Evolutionary conservation across 2,329 filamentous ascomycete species (phyloP).

Genomic region (Cladophialophora psammophila): DNA sequence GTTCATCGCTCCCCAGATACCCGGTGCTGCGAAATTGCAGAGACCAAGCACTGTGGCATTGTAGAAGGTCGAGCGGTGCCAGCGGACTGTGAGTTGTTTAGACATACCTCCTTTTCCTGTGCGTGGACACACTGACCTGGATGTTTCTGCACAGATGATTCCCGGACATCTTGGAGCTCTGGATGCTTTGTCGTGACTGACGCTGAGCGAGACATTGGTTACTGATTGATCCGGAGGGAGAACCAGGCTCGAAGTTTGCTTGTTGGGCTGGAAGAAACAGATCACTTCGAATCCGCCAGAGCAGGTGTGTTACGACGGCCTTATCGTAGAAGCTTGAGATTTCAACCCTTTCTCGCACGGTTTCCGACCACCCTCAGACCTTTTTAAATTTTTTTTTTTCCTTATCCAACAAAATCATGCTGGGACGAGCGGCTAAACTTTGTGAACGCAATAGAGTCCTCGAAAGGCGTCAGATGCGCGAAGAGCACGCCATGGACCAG

Average conservation of each 20-base stretch:
- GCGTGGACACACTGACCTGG: conserved; percentile 5
- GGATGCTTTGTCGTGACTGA: conserved; percentile 14
- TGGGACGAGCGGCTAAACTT: background rate
- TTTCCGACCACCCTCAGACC: background rate
- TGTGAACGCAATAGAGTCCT: background rate
- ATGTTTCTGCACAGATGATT: conserved; percentile 15
- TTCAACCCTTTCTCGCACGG: background rate
- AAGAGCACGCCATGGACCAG: conserved; percentile 16
- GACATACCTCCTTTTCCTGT: background rate
- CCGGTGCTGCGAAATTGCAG: conserved; percentile 59
- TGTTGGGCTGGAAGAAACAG: background rate
- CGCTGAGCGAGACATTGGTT: conserved; percentile 11
- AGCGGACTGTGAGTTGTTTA: conserved; percentile 45
- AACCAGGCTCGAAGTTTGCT: background rate
- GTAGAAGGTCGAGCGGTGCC: conserved; percentile 75
- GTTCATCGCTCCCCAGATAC: conserved; percentile 59
- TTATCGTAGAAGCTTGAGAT: conserved; percentile 1
- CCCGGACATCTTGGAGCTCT: conserved; percentile 19
- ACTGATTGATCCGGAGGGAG: background rate
- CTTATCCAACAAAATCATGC: background rate
- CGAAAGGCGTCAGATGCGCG: conserved; percentile 15
- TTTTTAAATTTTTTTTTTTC: background rate
- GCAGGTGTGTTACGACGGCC: background rate
- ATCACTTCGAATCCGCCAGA: background rate
- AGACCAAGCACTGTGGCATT: conserved; percentile 75